Percentiles rank a stretch among this genome's conserved stretches.
phyloP scores from a whole-genome alignment of 1,284 basidiomycete genomes.

The Heterobasidion irregulare region DNA sequence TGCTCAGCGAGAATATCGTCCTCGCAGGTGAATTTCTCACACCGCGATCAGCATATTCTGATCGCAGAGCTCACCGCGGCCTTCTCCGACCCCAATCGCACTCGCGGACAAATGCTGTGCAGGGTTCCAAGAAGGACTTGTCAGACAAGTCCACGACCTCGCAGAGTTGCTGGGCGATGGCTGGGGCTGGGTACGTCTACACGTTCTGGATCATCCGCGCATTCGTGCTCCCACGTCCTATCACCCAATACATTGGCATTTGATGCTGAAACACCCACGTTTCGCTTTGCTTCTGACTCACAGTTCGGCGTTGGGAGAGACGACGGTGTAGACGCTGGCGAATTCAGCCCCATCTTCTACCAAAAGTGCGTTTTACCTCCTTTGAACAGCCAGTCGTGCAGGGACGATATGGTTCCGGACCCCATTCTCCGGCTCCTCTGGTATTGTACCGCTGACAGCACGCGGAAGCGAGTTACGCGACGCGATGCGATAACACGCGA shows the following conservation, averaged over 20 bases:
- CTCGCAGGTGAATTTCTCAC: slow-evolving; percentile 24
- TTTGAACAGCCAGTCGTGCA: not conserved
- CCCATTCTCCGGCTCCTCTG: too few relatives aligned
- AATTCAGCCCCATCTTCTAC: slow-evolving; percentile 61
- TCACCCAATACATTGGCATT: not conserved
- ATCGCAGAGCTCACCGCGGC: not conserved
- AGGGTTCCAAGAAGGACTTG: slow-evolving; percentile 56
- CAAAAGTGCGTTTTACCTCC: slow-evolving; percentile 28
- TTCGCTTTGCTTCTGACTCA: not conserved
- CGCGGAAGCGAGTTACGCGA: too few relatives aligned
- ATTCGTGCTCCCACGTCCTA: not conserved
- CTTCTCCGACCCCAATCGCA: not conserved
- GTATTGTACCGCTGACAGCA: too few relatives aligned
- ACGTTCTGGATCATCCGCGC: too few relatives aligned
- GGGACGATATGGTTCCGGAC: too few relatives aligned
- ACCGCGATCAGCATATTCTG: not conserved
- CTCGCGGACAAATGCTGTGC: slow-evolving; percentile 1
- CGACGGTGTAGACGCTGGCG: slow-evolving; percentile 47
- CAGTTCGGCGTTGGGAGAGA: slow-evolving; percentile 58
- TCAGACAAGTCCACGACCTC: slow-evolving; percentile 54
- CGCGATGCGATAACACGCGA: too few relatives aligned
- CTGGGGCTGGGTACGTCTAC: slow-evolving; percentile 37
- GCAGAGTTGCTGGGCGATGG: slow-evolving; percentile 44
- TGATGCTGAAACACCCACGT: not conserved
- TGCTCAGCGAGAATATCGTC: slow-evolving; percentile 31